Conservation (phyloP, 768 basidiomycete species). For the Polyporus arcularius region DNA sequence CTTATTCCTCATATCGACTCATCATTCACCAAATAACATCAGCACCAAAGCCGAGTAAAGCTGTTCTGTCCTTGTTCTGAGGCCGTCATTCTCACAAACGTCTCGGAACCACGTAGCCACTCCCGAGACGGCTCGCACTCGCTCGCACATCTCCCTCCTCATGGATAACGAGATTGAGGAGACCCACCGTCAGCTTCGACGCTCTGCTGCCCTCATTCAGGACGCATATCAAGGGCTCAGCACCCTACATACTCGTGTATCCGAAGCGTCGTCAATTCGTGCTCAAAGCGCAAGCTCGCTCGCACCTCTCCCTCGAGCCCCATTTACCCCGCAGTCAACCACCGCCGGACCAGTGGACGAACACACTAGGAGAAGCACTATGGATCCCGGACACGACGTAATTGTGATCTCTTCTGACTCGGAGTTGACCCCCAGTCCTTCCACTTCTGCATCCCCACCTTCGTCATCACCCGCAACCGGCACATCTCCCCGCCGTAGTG, state of each 20-base stretch:
- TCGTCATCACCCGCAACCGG: background rate
- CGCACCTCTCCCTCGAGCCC: background rate
- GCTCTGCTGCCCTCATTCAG: slow-evolving; percentile 14
- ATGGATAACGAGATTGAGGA: slow-evolving; percentile 18
- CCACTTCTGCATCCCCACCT: background rate
- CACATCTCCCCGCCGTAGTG: background rate
- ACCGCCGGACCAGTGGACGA: background rate
- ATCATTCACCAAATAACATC: too few relatives aligned
- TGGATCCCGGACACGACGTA: slow-evolving; percentile 29
- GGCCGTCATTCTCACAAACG: background rate
- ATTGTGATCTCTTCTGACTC: slow-evolving; percentile 23
- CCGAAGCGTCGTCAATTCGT: slow-evolving; percentile 3
- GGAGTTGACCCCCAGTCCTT: background rate
- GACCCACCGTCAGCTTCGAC: slow-evolving; percentile 13
- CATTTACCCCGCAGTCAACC: background rate
- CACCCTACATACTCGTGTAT: slow-evolving; percentile 7
- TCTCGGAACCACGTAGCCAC: background rate
- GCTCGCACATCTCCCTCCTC: background rate
- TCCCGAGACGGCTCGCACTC: background rate
- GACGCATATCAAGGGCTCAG: slow-evolving; percentile 16
- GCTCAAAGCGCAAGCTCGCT: background rate
- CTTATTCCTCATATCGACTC: too few relatives aligned
- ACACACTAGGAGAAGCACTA: slow-evolving; percentile 1
- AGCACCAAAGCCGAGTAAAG: too few relatives aligned
- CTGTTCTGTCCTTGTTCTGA: too few relatives aligned